Evolutionary conservation across 768 basidiomycete genomes (phyloP).

Genomic region (Panaeolus cyanescens): DNA sequence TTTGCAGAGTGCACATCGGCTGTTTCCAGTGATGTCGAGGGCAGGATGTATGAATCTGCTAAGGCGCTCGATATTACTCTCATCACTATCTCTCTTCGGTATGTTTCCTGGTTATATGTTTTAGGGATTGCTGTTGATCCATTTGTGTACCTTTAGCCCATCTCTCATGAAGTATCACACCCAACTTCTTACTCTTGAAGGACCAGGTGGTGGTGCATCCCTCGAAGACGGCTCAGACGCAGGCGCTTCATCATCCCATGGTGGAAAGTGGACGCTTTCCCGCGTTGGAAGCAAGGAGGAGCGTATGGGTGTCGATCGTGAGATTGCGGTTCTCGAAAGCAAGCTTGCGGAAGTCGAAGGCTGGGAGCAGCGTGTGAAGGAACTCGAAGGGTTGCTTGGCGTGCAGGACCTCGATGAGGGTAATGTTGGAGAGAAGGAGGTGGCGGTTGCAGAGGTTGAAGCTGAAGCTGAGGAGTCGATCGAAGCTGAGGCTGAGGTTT

Average conservation of each 20-base stretch:
- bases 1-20: slow-evolving; percentile 88
- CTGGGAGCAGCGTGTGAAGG: slow-evolving; percentile 73
- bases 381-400: slow-evolving; percentile 59
- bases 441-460: slow-evolving; percentile 6
- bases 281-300: slow-evolving; percentile 75
- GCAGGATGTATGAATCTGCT: slow-evolving; percentile 91
- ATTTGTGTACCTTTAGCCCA: slow-evolving; percentile 49
- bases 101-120: slow-evolving; percentile 16
- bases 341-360: slow-evolving; percentile 68
- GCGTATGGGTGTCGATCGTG: slow-evolving; percentile 71
- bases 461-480: slow-evolving; percentile 9
- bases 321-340: slow-evolving; percentile 67
- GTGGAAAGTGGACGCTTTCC: slow-evolving; percentile 68
- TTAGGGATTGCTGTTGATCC: background rate
- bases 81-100: slow-evolving; percentile 91
- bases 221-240: background rate
- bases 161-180: slow-evolving; percentile 89
- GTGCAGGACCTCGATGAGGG: slow-evolving; percentile 23
- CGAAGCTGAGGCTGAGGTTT: background rate
- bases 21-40: slow-evolving; percentile 95
- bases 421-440: slow-evolving; percentile 4
- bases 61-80: slow-evolving; percentile 89
- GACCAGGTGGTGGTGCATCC: slow-evolving; percentile 51
- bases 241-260: background rate
- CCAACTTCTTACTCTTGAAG: slow-evolving; percentile 76